A percentile compares a stretch with the other conserved stretches of the same genome.
Conservation (phyloP, 192 early-diverging fungal species). For the Phlyctochytrium bullatum region DNA sequence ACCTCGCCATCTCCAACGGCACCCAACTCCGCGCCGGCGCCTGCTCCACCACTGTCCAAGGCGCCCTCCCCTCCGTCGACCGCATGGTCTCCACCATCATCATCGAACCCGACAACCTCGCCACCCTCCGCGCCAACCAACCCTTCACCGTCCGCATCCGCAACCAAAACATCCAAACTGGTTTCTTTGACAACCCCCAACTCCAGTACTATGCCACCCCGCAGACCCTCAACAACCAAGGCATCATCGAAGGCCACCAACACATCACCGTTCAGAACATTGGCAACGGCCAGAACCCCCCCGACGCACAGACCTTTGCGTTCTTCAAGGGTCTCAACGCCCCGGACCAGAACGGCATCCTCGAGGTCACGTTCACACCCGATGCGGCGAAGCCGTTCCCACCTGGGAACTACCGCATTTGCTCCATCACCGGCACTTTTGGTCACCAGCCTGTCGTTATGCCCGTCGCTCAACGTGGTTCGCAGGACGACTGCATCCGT, state of each 20-base stretch:
- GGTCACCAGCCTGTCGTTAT: no score
- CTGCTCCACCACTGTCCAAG: conserved; percentile 28
- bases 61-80: no score
- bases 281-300: conserved; percentile 8
- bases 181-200: no score
- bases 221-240: conserved; percentile 37
- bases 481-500: no score
- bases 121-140: conserved; percentile 23
- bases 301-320: conserved; percentile 27
- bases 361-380: conserved; percentile 31
- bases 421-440: no score
- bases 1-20: conserved; percentile 25
- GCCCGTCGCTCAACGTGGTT: no score
- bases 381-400: no score
- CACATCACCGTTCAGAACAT: conserved; percentile 42
- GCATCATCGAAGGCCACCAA: conserved; percentile 43
- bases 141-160: conserved; percentile 23
- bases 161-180: conserved; percentile 32
- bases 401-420: no score
- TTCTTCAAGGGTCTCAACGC: conserved; percentile 47
- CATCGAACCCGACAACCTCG: conserved; percentile 25
- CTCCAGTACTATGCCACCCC: conserved; percentile 31
- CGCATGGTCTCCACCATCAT: conserved; percentile 34
- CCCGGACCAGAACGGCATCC: conserved; percentile 21
- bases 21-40: conserved; percentile 33